Conservation (phyloP, 371 early-diverging fungal species). For the Catenaria anguillulae region DNA sequence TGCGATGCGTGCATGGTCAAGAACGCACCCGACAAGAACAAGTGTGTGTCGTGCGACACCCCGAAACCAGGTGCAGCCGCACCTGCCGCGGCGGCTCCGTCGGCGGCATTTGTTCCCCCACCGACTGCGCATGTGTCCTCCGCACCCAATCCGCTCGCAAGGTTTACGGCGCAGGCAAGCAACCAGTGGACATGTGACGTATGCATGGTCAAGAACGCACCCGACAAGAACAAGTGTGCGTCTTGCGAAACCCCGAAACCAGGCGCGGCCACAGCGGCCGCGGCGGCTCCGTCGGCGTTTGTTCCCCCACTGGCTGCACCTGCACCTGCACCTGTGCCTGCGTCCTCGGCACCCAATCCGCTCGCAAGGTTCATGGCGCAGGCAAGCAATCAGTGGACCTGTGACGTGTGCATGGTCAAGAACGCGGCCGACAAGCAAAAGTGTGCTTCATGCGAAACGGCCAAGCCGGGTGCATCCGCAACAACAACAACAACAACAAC, state of each 20-base stretch:
- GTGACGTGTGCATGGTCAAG: background rate
- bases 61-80: background rate
- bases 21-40: background rate
- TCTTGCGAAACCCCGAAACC: background rate
- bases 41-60: slow-evolving; percentile 9
- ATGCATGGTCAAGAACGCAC: slow-evolving; percentile 2
- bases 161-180: background rate
- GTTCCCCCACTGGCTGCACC: background rate
- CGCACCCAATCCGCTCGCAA: background rate
- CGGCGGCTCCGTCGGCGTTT: background rate
- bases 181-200: slow-evolving; percentile 3
- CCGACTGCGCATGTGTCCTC: too few species aligned
- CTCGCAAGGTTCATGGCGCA: background rate
- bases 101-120: background rate
- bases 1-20: slow-evolving; percentile 6
- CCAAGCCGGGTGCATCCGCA: background rate
- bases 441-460: background rate
- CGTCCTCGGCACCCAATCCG: background rate
- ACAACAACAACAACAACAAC: background rate
- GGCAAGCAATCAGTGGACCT: slow-evolving; percentile 6
- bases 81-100: background rate
- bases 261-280: background rate
- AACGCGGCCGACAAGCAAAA: background rate
- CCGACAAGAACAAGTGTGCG: background rate
- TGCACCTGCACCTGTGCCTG: background rate